Evolutionary conservation across 176 grass and related monocot genomes (phyloP), one percentile per base, ranked within the genome.

Genomic region (Zizania latifolia): DNA sequence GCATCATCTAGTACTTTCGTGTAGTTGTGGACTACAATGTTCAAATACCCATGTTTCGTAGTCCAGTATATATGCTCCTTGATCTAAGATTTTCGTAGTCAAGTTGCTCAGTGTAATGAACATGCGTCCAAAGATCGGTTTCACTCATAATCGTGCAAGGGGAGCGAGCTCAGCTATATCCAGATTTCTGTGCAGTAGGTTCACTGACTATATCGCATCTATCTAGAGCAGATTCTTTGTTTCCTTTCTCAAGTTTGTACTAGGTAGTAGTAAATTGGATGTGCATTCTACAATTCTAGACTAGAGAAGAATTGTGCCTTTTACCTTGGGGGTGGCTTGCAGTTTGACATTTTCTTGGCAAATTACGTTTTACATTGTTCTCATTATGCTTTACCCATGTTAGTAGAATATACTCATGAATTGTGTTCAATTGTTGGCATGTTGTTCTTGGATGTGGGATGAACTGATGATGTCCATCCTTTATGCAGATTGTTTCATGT

Each of bases 401-500:
- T 6, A 72, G 13, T 2, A 15, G 16, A 45, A 32, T 38, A 19
- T 46, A 37, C n/a, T 26, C 41, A 16, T 55, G 5, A 44, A 13
- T 39, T 71, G 1, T 34, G 32, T 36, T 46, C 10, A 59, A 9
- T 41, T n/a, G 76, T 59, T n/a, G 22, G 48, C 8, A 53, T 22
- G 6, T 26, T 48, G 55, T 63, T 69, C 56, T 71, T n/a, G 10
- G 15, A 41, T 62, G 5, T 34, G 24, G n/a, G n/a, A n/a, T n/a
- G n/a, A n/a, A n/a, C n/a, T 6, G 66, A 16, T 23, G 1, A 4
- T 50, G 58, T 58, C 55, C 6, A 26, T 81, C 68, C 6, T 80
- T 67, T 21, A 16, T 82, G 72, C 78, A 99, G 95, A 19, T 80
- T 82, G 91, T 84, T 92, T 88, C 95, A 17, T 99, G 95, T 57